Evolutionary conservation across 164 flowering plant genomes (phyloP), one percentile per base, ranked within the genome.

Genomic region (Liquidambar formosana): DNA sequence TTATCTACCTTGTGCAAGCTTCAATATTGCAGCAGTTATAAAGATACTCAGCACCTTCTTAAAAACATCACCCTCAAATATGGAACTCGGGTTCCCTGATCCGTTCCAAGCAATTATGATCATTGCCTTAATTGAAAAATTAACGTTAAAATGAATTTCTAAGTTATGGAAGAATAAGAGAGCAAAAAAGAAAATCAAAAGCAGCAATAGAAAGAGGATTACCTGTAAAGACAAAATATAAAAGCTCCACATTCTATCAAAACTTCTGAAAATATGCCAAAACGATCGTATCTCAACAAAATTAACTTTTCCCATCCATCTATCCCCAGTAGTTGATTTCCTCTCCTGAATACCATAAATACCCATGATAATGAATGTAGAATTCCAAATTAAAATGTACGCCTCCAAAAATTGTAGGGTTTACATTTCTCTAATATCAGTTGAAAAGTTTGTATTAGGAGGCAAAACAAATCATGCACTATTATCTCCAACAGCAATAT

Each of bases 181-280:
- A 72, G 18, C 8, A 60, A 51, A 25, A 2, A 8, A n/a, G 16
- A 28, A 27, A 76, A n/a, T 59, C 38, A 71, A 16, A 28, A 49
- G 25, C 11, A 43, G 28, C 18, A 22, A 44, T 10, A 48, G 15
- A 27, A 5, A 19, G 52, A 43, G 5, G 58, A 38, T 66, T 76
- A 89, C 98, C 92, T 94, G 98, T 68, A 94, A 80, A 48, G 83
- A 79, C 75, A 94, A 66, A 57, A 94, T 87, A 54, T 82, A 89
- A 75, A 94, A 94, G 72, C 81, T 81, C 98, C 98, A 94, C 96
- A 94, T 87, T 73, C 98, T 79, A 76, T 92, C 93, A 74, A 94
- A 94, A 75, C 98, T 94, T 83, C 97, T 78, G 73, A 92, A 94
- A 27, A 94, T 61, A 67, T 94, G 98, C 88, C 88, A 94, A 78